A percentile compares a stretch with the other conserved stretches of the same genome.
Conservation (phyloP, 108 stramenopile genomes). For the Thalassiosira profunda region DNA sequence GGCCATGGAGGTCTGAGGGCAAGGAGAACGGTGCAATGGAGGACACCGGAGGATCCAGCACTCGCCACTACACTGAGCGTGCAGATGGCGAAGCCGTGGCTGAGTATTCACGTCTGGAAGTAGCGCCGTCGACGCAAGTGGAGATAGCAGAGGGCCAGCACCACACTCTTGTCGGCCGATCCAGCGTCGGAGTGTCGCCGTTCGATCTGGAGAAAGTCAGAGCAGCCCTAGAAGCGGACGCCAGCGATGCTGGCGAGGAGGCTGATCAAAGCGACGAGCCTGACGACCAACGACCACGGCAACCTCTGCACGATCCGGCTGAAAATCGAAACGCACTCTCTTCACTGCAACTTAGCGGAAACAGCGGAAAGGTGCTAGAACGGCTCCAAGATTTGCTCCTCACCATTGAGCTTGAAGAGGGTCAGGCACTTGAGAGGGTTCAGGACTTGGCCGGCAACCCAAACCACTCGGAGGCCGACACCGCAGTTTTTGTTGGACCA, state of each 20-base stretch:
- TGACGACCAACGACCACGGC: no score
- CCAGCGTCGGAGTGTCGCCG: slow-evolving; percentile 24
- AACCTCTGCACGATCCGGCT: no score
- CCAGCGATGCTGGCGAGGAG: no score
- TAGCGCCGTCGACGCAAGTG: slow-evolving; percentile 11
- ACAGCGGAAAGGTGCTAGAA: neutral
- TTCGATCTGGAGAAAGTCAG: slow-evolving; percentile 23
- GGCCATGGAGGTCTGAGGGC: neutral
- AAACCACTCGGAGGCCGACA: no score
- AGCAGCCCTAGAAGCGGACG: slow-evolving; percentile 13
- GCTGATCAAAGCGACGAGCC: no score
- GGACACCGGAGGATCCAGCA: neutral
- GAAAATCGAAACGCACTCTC: neutral
- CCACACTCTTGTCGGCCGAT: neutral
- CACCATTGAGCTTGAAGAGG: slow-evolving; percentile 13
- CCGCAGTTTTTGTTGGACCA: no score
- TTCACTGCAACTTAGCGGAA: neutral
- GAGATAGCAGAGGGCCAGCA: neutral
- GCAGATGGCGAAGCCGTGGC: slow-evolving; percentile 9
- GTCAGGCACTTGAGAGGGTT: no score
- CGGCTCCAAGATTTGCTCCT: neutral
- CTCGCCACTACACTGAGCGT: slow-evolving; percentile 18
- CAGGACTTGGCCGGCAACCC: no score
- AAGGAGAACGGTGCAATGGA: neutral
- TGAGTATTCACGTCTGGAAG: slow-evolving; percentile 7